Percentiles rank a stretch among this genome's conserved stretches.
Conservation (phyloP, 805 yeast species). For the Aciculoconidium aculeatum region DNA sequence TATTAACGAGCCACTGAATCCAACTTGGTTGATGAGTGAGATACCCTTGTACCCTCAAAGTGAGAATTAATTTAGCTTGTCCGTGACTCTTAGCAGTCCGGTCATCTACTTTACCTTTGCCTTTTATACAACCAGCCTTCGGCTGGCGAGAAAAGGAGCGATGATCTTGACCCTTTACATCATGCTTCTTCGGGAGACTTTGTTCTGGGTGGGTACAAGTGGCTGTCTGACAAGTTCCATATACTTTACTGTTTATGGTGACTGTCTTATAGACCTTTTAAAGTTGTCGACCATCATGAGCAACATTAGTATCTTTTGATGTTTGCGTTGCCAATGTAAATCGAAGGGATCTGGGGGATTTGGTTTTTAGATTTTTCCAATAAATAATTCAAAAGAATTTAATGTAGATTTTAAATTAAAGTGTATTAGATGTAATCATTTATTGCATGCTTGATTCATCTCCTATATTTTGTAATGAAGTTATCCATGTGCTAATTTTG, state of each 20-base stretch:
- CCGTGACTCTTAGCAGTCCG: constrained; percentile 86
- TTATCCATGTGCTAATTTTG: too few species aligned
- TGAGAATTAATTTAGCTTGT: constrained; percentile 47
- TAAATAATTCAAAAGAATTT: too few species aligned
- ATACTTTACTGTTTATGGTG: constrained; percentile 11
- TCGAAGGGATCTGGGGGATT: too few species aligned
- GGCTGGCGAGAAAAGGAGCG: constrained; percentile 70
- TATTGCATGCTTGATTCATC: too few species aligned
- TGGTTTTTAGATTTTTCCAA: too few species aligned
- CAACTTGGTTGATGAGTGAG: constrained; percentile 98
- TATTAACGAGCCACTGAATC: constrained; percentile 98
- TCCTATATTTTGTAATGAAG: too few species aligned
- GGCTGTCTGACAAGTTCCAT: constrained; percentile 99
- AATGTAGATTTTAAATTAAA: too few species aligned
- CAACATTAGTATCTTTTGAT: too few species aligned
- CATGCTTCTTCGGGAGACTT: constrained; percentile 86
- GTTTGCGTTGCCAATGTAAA: too few species aligned
- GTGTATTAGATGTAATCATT: too few species aligned
- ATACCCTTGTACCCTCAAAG: constrained; percentile 56
- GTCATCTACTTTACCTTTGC: constrained; percentile 55
- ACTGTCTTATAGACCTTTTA: constrained; percentile 29
- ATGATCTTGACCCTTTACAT: constrained; percentile 95
- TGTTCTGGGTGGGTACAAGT: constrained; percentile 88
- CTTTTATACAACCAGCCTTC: constrained; percentile 16
- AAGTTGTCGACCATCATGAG: constrained; percentile 40